phyloP scores from a whole-genome alignment of 108 stramenopile species.

The Mediolabrus comicus region DNA sequence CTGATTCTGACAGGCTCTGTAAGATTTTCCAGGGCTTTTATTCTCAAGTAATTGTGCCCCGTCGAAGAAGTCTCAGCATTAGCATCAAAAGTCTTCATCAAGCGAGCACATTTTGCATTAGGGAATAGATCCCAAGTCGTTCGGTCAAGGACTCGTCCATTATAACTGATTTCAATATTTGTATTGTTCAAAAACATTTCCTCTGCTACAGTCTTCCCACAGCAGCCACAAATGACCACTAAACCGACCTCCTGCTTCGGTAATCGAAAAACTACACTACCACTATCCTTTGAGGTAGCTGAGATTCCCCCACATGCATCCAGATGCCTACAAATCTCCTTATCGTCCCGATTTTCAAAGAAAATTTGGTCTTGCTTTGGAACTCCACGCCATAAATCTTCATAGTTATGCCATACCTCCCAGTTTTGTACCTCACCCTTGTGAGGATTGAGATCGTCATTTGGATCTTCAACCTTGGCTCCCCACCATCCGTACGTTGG shows the following conservation, averaged over 20 bases:
- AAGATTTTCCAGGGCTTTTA: slow-evolving; percentile 24
- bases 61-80: slow-evolving; percentile 22
- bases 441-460: slow-evolving; percentile 43
- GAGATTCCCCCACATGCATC: slow-evolving; percentile 51
- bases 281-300: slow-evolving; percentile 34
- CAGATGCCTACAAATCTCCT: slow-evolving; percentile 40
- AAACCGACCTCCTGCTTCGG: slow-evolving; percentile 53
- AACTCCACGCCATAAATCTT: slow-evolving; percentile 31
- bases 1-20: slow-evolving; percentile 23
- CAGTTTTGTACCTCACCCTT: slow-evolving; percentile 37
- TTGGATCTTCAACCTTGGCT: slow-evolving; percentile 30
- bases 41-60: slow-evolving; percentile 34
- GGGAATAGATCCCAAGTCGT: slow-evolving; percentile 25
- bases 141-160: slow-evolving; percentile 20
- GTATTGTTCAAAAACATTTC: slow-evolving; percentile 37
- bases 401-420: slow-evolving; percentile 30
- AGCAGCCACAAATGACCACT: slow-evolving; percentile 34
- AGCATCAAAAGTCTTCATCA: slow-evolving; percentile 28
- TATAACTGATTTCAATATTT: slow-evolving; percentile 31
- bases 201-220: slow-evolving; percentile 9
- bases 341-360: slow-evolving; percentile 44
- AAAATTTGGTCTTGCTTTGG: slow-evolving; percentile 27
- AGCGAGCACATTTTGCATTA: slow-evolving; percentile 20
- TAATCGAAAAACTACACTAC: slow-evolving; percentile 46
- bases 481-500: slow-evolving; percentile 42